Evolutionary conservation across 768 basidiomycete genomes (phyloP), one percentile per base, ranked within the genome.

Genomic region (Mycena sanguinolenta): DNA sequence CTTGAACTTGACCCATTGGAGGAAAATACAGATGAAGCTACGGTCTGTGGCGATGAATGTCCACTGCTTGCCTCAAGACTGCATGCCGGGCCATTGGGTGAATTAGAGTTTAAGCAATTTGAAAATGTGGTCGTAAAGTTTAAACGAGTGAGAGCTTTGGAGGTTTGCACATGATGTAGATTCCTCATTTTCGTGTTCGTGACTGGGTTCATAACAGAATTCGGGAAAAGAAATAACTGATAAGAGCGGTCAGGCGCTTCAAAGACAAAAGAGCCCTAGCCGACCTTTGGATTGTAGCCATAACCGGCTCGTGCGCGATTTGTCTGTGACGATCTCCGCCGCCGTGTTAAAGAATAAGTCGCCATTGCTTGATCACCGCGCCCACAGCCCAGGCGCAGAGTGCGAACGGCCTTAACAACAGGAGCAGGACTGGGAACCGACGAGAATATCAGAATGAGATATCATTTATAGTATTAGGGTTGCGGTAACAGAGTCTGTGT

Each of bases 61-160:
- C 85, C 84, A 73, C 86, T 87, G 72, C 82, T 80, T 59, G 82
- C n/a, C n/a, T n/a, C n/a, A n/a, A n/a, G n/a, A 73, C 86, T 87
- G 72, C 82, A 80, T 59, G 82, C 39, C n/a, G 69, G 60, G 63
- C 34, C 46, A 60, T 44, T 36, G 19, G 61, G 25, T n/a, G 67
- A 55, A 50, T 36, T 39, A 50, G 49, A 46, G 39, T 70, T 64
- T 62, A 19, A 46, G 44, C 53, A 54, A 58, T 39, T 46, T 25
- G 54, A 52, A 52, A 58, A 42, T 61, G 63, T 61, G 62, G 59
- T 69, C 65, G 68, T 69, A 70, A 69, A 63, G 58, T 66, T 69
- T 73, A 70, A 73, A 70, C 60, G 72, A 73, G 58, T 60, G 72
- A 19, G 55, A 30, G 64, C n/a, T 70, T 70, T 66, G 36, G 66